phyloP scores from a whole-genome alignment of 257 asterid genomes.

The Parsonsia alboflavescens region DNA sequence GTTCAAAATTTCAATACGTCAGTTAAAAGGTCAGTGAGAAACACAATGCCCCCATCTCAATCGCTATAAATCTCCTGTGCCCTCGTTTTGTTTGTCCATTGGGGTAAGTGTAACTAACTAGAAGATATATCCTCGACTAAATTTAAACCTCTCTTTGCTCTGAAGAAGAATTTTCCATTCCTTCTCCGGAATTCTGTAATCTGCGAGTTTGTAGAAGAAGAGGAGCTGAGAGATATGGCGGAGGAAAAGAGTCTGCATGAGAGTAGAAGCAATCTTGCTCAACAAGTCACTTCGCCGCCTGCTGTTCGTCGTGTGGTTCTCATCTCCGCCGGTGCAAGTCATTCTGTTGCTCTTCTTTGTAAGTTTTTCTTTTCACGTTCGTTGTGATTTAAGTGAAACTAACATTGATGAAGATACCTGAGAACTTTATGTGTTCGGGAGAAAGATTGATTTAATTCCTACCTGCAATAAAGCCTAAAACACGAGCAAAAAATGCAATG shows the following conservation, averaged over 20 bases:
- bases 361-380: conserved; percentile 23
- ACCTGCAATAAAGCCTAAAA: background rate
- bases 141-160: background rate
- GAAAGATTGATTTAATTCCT: background rate
- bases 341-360: conserved; percentile 92
- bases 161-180: background rate
- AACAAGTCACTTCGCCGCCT: conserved; percentile 40
- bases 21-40: background rate
- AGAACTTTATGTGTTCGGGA: background rate
- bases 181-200: background rate
- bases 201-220: background rate
- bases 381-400: background rate
- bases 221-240: conserved; percentile 28
- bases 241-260: conserved; percentile 32
- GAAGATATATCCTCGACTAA: background rate
- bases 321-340: conserved; percentile 97
- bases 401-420: background rate
- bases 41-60: conserved; percentile 3
- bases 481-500: background rate
- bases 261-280: conserved; percentile 21
- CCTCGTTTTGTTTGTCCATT: background rate
- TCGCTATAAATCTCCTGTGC: conserved; percentile 2
- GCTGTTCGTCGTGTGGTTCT: conserved; percentile 49
- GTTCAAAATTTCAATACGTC: background rate
- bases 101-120: background rate